Conservation (phyloP, 306 rosid species). For the Corylus americana region DNA sequence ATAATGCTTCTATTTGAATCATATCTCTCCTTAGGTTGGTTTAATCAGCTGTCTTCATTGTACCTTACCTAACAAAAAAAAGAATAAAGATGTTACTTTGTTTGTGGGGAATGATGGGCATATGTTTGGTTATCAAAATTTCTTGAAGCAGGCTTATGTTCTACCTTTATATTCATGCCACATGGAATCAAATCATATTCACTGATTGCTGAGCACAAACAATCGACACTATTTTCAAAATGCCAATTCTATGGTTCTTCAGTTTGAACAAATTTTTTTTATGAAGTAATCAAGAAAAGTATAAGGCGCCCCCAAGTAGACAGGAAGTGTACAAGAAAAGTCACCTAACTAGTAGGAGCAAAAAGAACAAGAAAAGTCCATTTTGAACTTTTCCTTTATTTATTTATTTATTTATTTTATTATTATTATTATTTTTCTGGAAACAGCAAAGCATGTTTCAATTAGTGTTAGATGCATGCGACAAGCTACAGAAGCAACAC, state of each 20-base stretch:
- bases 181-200: background rate
- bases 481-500: background rate
- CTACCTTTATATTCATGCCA: background rate
- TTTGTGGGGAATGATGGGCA: background rate
- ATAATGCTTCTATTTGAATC: background rate
- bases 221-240: background rate
- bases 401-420: too few relatives aligned
- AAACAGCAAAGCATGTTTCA: constrained; percentile 8
- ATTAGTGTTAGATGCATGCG: background rate
- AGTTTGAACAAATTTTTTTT: too few relatives aligned
- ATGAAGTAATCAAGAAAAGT: too few relatives aligned
- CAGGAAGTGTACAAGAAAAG: too few relatives aligned
- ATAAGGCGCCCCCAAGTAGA: too few relatives aligned
- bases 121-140: background rate
- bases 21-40: background rate
- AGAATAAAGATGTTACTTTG: background rate
- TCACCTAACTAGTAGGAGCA: too few relatives aligned
- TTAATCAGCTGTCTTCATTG: background rate
- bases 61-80: background rate
- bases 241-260: constrained; percentile 5
- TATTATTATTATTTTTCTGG: constrained; percentile 3
- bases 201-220: background rate
- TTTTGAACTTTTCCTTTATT: background rate
- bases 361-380: background rate
- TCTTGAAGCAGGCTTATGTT: background rate